Conservation (phyloP, 75 land plant genomes). For the Selaginella moellendorffii region DNA sequence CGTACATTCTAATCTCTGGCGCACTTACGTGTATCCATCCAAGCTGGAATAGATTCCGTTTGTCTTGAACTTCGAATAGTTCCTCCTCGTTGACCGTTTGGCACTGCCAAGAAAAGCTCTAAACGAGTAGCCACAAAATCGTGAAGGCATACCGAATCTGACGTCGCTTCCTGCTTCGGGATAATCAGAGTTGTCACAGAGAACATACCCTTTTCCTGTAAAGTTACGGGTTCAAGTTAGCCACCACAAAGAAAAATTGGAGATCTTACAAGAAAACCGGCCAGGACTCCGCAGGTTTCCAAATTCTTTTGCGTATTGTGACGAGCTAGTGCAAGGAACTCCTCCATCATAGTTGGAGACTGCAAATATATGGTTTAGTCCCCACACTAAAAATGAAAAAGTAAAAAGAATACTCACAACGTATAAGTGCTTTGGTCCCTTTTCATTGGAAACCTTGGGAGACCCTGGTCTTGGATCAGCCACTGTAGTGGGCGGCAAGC, state of each 20-base stretch:
- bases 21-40: constrained; percentile 93
- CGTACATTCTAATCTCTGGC: neutral
- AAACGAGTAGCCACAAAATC: neutral
- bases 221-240: too few species aligned
- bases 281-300: constrained; percentile 90
- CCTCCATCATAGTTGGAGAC: constrained; percentile 80
- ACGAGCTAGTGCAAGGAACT: constrained; percentile 66
- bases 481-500: constrained; percentile 32
- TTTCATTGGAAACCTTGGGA: constrained; percentile 29
- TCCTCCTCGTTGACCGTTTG: constrained; percentile 96
- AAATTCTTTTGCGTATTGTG: constrained; percentile 52
- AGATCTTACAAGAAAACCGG: constrained; percentile 55
- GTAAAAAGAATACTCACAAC: constrained; percentile 36
- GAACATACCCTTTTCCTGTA: constrained; percentile 76
- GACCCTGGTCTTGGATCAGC: constrained; percentile 33
- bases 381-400: neutral
- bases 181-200: constrained; percentile 70
- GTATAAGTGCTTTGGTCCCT: constrained; percentile 55
- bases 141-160: constrained; percentile 60
- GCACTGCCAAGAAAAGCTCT: constrained; percentile 41
- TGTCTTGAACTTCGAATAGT: constrained; percentile 84
- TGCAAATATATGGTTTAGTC: constrained; percentile 16
- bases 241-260: neutral
- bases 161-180: constrained; percentile 91
- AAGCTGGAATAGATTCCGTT: constrained; percentile 75